Evolutionary conservation across 75 land plant genomes (phyloP).

Genomic region (Pinus albicaulis): DNA sequence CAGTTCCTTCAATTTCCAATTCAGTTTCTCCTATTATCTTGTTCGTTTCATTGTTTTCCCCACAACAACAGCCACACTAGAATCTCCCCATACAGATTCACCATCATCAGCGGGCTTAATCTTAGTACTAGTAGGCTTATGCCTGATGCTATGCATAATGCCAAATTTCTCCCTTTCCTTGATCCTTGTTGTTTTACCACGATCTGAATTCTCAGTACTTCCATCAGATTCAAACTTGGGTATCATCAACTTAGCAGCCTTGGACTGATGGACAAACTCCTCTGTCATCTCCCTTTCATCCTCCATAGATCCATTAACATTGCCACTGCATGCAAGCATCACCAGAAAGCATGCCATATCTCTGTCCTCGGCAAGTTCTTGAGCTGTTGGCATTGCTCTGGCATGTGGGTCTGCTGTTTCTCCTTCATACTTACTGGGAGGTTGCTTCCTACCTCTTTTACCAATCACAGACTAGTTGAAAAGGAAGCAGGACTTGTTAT

Average conservation of each 20-base stretch:
- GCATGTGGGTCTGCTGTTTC: background rate
- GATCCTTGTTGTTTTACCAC: background rate
- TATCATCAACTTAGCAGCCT: conserved; percentile 3
- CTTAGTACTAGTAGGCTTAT: background rate
- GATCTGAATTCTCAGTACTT: background rate
- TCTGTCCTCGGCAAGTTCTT: conserved; percentile 7
- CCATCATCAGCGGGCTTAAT: conserved; percentile 7
- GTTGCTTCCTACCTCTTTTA: conserved; percentile 8
- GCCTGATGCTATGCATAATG: conserved; percentile 1
- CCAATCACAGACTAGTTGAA: conserved; percentile 11
- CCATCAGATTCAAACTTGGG: conserved; percentile 9
- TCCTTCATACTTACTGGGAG: background rate
- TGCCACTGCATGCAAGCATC: conserved; percentile 14
- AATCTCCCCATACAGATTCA: conserved; percentile 10
- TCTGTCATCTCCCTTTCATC: conserved; percentile 2
- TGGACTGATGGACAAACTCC: conserved; percentile 6
- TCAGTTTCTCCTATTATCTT: no score
- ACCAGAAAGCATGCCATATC: conserved; percentile 9
- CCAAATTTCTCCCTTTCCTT: background rate
- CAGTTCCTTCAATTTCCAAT: no score
- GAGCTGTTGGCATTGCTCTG: conserved; percentile 5
- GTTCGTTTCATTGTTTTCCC: no score
- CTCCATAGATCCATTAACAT: conserved; percentile 7
- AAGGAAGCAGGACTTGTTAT: background rate
- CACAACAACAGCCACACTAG: conserved; percentile 4